Conservation (phyloP, 352 stramenopile genomes). For the Aphanomyces astaci region DNA sequence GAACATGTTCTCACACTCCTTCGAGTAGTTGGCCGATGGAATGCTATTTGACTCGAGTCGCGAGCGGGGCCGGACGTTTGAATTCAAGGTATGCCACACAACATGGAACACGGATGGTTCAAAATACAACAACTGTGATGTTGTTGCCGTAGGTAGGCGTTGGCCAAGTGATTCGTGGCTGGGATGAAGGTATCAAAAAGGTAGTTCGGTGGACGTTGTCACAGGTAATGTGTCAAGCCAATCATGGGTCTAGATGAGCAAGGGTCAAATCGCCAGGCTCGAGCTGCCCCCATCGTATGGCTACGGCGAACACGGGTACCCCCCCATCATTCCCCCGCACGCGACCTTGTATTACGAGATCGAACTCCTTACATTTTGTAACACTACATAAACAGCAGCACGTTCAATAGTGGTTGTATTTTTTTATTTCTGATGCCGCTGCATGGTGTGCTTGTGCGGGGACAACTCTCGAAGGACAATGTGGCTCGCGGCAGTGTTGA, state of each 20-base stretch:
- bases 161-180: slow-evolving; percentile 71
- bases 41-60: slow-evolving; percentile 80
- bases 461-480: slow-evolving; percentile 13
- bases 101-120: background rate
- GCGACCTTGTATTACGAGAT: slow-evolving; percentile 91
- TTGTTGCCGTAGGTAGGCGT: slow-evolving; percentile 41
- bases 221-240: background rate
- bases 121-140: background rate
- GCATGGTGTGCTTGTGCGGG: background rate
- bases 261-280: slow-evolving; percentile 91
- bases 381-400: slow-evolving; percentile 12
- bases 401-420: no score
- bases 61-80: slow-evolving; percentile 63
- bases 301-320: slow-evolving; percentile 87
- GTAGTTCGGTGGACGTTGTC: slow-evolving; percentile 24
- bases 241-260: slow-evolving; percentile 60
- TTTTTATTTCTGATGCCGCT: background rate
- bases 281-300: slow-evolving; percentile 90
- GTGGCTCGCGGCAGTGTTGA: slow-evolving; percentile 22
- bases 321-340: slow-evolving; percentile 85
- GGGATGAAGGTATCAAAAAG: slow-evolving; percentile 59
- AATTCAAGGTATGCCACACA: slow-evolving; percentile 42
- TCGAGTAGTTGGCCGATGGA: slow-evolving; percentile 54
- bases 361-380: slow-evolving; percentile 71
- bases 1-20: no score